A percentile compares a stretch with the other conserved stretches of the same genome.
phyloP scores from a whole-genome alignment of 495 filamentous ascomycete genomes.

The Penicillium nucicola region DNA sequence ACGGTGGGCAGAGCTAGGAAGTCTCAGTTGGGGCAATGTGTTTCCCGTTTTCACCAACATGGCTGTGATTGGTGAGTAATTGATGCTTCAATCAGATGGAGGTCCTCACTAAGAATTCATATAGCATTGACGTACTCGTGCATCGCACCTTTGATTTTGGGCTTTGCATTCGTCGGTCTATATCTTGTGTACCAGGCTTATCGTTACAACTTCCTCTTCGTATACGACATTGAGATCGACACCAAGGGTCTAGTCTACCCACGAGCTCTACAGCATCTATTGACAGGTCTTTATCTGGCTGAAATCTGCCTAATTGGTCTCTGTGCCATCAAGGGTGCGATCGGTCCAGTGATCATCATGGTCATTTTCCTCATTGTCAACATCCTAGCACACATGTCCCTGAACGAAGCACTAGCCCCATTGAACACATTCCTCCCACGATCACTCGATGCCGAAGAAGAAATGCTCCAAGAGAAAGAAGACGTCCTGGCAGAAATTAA shows the following conservation, averaged over 20 bases:
- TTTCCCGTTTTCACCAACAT: constrained; percentile 87
- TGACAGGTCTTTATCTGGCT: constrained; percentile 79
- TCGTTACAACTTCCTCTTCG: constrained; percentile 89
- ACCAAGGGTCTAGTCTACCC: constrained; percentile 89
- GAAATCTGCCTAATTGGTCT: constrained; percentile 85
- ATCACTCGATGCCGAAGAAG: constrained; percentile 47
- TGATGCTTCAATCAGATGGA: no score
- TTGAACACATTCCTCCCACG: constrained; percentile 73
- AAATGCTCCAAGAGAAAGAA: constrained; percentile 33
- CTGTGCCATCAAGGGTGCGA: constrained; percentile 64
- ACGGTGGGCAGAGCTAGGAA: constrained; percentile 59
- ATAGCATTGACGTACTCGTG: constrained; percentile 72
- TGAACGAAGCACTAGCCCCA: constrained; percentile 71
- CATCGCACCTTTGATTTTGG: constrained; percentile 82
- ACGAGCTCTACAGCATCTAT: constrained; percentile 78
- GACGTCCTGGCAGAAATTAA: constrained; percentile 26
- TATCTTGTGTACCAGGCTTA: constrained; percentile 83
- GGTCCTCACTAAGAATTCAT: neutral
- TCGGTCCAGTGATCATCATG: constrained; percentile 77
- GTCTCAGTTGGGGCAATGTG: constrained; percentile 77
- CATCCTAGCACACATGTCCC: constrained; percentile 69
- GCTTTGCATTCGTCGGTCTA: constrained; percentile 76
- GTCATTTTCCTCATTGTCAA: constrained; percentile 73
- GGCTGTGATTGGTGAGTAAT: constrained; percentile 65
- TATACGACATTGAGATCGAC: constrained; percentile 76